Base-by-base conservation (phyloP, 129 eudicot genomes). In the Arctium lappa region DNA sequence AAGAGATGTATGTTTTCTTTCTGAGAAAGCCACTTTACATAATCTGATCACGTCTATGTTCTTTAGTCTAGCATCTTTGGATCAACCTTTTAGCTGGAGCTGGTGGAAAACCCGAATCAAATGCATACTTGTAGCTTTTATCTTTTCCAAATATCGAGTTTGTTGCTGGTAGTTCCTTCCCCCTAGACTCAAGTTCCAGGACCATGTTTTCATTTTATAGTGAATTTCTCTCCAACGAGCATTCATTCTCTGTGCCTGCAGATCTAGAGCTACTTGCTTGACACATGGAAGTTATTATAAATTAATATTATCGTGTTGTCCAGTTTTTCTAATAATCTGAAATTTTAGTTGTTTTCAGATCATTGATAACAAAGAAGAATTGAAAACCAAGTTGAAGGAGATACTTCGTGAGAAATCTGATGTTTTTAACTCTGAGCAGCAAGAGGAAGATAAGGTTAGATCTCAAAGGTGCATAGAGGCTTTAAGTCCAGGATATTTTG, bases 391-490 rank as follows among this genome's bases (percentile, higher is more conserved):
- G 92, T 86, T 93, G 39, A 93, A 91, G 89, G 88, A 85, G 86
- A 69, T 76, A 68, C 89, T 91, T 39, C 89, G 87, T 73, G 91
- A 91, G 68, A 93, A 91, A 77, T 89, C 92, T 46, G 97, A 93
- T 86, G 88, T 69, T 34, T 93, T 89, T 65, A 91, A 88, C 82
- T 80, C 86, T 62, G 92, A 86, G 39, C 80, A 85, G 7, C 82
- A 86, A 7, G 93, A 91, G 88, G 93, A 89, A 81, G 97, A 93
- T 88, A 93, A 89, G 93, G 97, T 92, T 82, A 72, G 37, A 79
- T 53, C n/a, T 16, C 65, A 53, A 53, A 53, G 65, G 62, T 72
- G 44, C 48, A 72, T 72, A 37, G 22, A 37, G 12, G 16, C 48
- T 34, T 37, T 6, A 37, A 1, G 27, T 22, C 27, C 27, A 22